Evolutionary conservation across 352 stramenopile species (phyloP), one percentile per base, ranked within the genome.

Genomic region (Phytophthora crassamura): DNA sequence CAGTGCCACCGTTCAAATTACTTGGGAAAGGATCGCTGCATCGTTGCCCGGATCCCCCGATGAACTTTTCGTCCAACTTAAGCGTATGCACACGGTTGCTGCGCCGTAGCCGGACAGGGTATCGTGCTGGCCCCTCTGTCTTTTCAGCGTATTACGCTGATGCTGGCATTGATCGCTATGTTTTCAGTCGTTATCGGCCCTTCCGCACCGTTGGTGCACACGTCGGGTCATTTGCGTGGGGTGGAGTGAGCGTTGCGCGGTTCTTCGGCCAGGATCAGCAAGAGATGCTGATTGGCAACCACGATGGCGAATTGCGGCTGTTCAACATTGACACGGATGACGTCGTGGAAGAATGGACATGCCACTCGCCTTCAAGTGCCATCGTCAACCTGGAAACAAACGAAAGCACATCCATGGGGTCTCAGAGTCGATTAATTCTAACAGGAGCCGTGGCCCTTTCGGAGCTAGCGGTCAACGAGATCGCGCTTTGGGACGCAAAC

Each of bases 1-100:
- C 90, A 1, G 83, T 97, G 2, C 90, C 90, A 0, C 88, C 88
- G 15, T 95, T 97, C 67, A 90, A 92, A 36, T 54, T 97, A 15
- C 51, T 92, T 7, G 82, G 78, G 4, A 70, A 75, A 34, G 67
- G 76, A 18, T 71, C 80, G 1, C 58, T 77, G 7, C 90, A 97
- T 64, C 79, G 74, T 4, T 97, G 90, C 35, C 89, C 90, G 2
- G 88, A 93, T 71, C 80, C 74, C n/a, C 73, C 72, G 12, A 64
- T 66, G 4, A 62, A 78, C 0, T 64, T 73, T 9, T 74, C 76
- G 30, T 82, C 68, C 9, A 87, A 81, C 25, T 53, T 86, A 5
- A 95, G 78, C 48, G 86, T 96, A 20, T 93, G 82, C 36, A 74
- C 70, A 11, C 72, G 84, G 0, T 48, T 97, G 35, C 41, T 87